Percentiles rank a stretch among this genome's conserved stretches.
Conservation (phyloP, 176 grass and related monocot genomes). For the Lolium perenne region DNA sequence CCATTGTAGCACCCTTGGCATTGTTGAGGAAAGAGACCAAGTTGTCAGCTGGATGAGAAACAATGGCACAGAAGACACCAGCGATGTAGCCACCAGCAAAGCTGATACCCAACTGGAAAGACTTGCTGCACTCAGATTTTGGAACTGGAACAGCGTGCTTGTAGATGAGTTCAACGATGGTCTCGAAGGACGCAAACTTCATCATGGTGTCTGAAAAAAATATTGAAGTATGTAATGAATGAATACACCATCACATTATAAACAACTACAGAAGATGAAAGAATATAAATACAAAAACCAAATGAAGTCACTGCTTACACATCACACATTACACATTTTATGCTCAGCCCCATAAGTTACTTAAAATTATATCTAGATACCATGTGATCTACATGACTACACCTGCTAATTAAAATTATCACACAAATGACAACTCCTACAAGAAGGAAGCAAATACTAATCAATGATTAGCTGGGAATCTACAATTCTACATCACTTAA, state of each 20-base stretch:
- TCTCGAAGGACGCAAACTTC: conserved; percentile 98
- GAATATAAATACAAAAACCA: not conserved
- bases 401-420: not conserved
- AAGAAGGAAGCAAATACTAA: not conserved
- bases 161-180: conserved; percentile 83
- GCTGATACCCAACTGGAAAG: conserved; percentile 81
- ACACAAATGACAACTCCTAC: not conserved
- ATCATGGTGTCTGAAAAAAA: conserved; percentile 94
- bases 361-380: not conserved
- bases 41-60: conserved; percentile 96
- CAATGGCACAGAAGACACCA: conserved; percentile 89
- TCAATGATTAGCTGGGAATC: not conserved
- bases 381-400: not conserved
- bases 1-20: conserved; percentile 87
- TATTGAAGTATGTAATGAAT: not conserved
- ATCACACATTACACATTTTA: not conserved
- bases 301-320: not conserved
- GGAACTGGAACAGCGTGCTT: conserved; percentile 78
- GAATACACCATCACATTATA: not conserved
- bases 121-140: conserved; percentile 78
- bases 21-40: conserved; percentile 97
- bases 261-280: conserved; percentile 36
- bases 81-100: conserved; percentile 87
- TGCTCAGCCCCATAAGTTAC: not conserved
- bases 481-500: not conserved